These are phyloP conservation scores for Lunasporangiospora selenospora DNA, from an alignment of 192 early-diverging fungal genomes.

Conservation along the genomic window DNA sequence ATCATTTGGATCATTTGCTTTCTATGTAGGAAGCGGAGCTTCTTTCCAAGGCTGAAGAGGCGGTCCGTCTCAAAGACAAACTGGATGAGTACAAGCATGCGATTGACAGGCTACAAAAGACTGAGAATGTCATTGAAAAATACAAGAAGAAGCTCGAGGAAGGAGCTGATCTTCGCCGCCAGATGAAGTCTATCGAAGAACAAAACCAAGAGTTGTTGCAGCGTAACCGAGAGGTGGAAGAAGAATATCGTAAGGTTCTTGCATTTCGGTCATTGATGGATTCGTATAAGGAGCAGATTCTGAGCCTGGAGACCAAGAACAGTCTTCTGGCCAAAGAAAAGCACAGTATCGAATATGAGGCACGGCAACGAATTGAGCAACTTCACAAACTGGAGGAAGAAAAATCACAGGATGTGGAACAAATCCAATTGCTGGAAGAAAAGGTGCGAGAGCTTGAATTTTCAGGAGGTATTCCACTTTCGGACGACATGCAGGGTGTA, in stretches of 20 bases:
- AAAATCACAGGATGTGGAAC: constrained; percentile 72
- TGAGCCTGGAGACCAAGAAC: constrained; percentile 76
- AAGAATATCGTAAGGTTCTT: constrained; percentile 85
- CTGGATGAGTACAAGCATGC: constrained; percentile 90
- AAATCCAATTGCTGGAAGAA: constrained; percentile 81
- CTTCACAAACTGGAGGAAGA: constrained; percentile 70
- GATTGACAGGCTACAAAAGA: constrained; percentile 91
- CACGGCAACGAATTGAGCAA: constrained; percentile 65
- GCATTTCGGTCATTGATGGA: constrained; percentile 86
- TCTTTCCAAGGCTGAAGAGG: constrained; percentile 74
- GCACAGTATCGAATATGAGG: constrained; percentile 73
- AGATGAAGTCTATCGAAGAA: constrained; percentile 82
- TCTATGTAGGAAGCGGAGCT: constrained; percentile 56
- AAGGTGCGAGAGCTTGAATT: constrained; percentile 84
- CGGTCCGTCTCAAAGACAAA: constrained; percentile 80
- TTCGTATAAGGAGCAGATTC: constrained; percentile 85
- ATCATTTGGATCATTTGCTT: neutral
- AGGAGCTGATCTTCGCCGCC: constrained; percentile 75
- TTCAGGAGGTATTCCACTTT: constrained; percentile 48
- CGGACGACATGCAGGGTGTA: constrained; percentile 22
- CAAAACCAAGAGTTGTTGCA: constrained; percentile 74
- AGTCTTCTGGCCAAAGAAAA: constrained; percentile 71
- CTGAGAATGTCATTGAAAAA: constrained; percentile 94
- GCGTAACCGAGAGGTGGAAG: constrained; percentile 80
- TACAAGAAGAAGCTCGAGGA: constrained; percentile 97